Evolutionary conservation across 495 filamentous ascomycete genomes (phyloP).

Genomic region (Xylaria palmicola): DNA sequence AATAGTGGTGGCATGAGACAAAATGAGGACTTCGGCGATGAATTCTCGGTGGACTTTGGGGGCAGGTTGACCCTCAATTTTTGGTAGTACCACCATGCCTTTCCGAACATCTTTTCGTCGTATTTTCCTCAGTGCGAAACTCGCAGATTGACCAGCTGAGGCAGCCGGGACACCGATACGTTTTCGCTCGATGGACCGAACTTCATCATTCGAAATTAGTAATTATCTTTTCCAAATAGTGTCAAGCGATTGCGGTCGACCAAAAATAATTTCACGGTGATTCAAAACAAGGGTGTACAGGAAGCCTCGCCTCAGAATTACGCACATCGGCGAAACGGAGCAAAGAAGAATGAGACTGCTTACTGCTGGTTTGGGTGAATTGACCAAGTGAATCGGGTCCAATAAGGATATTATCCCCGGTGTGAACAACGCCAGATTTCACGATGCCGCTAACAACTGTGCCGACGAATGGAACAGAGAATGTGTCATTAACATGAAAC

Average conservation of each 20-base stretch:
- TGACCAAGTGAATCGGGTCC: conserved; percentile 91
- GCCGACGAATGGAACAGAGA: conserved; percentile 97
- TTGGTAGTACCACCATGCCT: conserved; percentile 95
- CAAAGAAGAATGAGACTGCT: not conserved
- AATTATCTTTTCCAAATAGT: not conserved
- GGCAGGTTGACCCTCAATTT: conserved; percentile 62
- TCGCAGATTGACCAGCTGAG: conserved; percentile 88
- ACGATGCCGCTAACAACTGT: conserved; percentile 95
- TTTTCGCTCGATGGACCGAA: conserved; percentile 94
- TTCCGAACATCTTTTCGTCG: conserved; percentile 93
- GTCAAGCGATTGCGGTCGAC: not conserved
- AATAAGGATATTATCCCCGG: conserved; percentile 84
- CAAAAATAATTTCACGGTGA: too few species aligned
- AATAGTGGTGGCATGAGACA: conserved; percentile 97
- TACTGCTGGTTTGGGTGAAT: conserved; percentile 77
- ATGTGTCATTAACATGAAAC: conserved; percentile 95
- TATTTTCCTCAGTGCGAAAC: conserved; percentile 83
- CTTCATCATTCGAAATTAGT: not conserved
- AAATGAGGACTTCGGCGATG: conserved; percentile 91
- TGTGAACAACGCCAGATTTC: conserved; percentile 82
- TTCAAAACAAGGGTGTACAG: too few species aligned
- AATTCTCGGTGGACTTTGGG: conserved; percentile 91
- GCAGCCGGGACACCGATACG: conserved; percentile 86
- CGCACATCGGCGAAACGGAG: not conserved
- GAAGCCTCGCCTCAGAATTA: not conserved